Evolutionary conservation across 2,329 filamentous ascomycete species (phyloP), one percentile per base, ranked within the genome.

Genomic region (Penicillium fuscoglaucum): DNA sequence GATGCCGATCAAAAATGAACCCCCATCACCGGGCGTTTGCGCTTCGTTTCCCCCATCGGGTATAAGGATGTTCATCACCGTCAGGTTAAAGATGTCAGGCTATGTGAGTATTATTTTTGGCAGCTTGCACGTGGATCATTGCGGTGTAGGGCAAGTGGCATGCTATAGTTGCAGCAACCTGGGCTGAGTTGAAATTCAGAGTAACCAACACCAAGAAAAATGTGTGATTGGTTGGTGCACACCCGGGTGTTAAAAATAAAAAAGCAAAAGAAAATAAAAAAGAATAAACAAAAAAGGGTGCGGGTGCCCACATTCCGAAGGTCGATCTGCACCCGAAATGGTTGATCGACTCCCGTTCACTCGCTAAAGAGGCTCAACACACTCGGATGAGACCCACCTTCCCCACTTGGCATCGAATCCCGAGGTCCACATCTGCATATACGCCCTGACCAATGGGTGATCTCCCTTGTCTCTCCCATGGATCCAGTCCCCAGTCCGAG

Each of bases 61-160:
- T 21, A 24, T 31, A 9, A 39, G n/a, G 24, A 10, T 35, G 19
- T 49, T 31, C 7, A 28, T 15, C 6, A 17, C 24, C 4, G 17
- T 17, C 13, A 6, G 26, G n/a, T 33, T 49, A 15, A 33, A 43
- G 10, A 19, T n/a, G 13, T 21, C n/a, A 39, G 40, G 40, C 54
- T 52, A 24, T 33, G 40, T 4, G 3, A 46, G 40, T 57, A 52
- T 47, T 57, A 57, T 57, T 52, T 57, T 57, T 46, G 55, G 53
- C 26, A 33, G 4, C 43, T 41, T 43, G 12, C 53, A 56, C 46
- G 29, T 56, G 47, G 31, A 44, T 33, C 26, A 35, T 50, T 50
- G 6, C 53, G 21, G 29, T 55, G 44, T 50, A 33, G 33, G 15
- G 24, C 6, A 4, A 31, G 37, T 50, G 37, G 37, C 40, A 52